Percentiles rank a stretch among this genome's conserved stretches.
Conservation (phyloP, 306 rosid genomes). For the Castanea sativa region DNA sequence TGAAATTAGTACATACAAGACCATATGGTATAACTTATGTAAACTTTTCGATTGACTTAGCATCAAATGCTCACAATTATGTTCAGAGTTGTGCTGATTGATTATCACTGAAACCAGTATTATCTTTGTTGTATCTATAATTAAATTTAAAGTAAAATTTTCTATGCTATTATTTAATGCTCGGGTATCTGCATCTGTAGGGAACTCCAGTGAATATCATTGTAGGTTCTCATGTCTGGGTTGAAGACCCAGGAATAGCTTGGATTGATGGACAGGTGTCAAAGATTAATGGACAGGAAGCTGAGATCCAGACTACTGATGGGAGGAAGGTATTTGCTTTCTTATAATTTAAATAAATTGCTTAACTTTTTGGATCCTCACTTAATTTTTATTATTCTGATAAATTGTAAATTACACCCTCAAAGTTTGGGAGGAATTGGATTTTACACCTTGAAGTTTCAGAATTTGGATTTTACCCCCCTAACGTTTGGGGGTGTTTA, state of each 20-base stretch:
- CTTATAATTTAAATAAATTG: constrained; percentile 5
- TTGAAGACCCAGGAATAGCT: constrained; percentile 62
- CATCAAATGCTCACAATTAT: neutral
- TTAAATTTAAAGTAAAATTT: neutral
- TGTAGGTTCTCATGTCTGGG: constrained; percentile 95
- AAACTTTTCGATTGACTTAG: constrained; percentile 12
- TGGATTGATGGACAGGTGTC: constrained; percentile 82
- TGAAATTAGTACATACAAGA: neutral
- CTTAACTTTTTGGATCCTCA: neutral
- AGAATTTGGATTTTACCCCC: no score
- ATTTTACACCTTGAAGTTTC: no score
- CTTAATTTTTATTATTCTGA: neutral
- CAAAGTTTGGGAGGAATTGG: fast-evolving
- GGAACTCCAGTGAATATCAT: constrained; percentile 88
- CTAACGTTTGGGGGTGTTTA: fast-evolving
- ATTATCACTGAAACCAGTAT: constrained; percentile 11
- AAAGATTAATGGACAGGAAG: constrained; percentile 75
- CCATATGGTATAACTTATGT: neutral
- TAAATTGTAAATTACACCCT: no score
- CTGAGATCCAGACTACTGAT: constrained; percentile 55
- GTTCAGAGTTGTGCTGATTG: neutral
- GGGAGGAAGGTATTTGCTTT: constrained; percentile 63
- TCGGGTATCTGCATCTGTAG: constrained; percentile 45
- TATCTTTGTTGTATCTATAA: neutral
- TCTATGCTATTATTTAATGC: constrained; percentile 7